Evolutionary conservation across 108 stramenopile genomes (phyloP).

Genomic region (Seminavis robusta): DNA sequence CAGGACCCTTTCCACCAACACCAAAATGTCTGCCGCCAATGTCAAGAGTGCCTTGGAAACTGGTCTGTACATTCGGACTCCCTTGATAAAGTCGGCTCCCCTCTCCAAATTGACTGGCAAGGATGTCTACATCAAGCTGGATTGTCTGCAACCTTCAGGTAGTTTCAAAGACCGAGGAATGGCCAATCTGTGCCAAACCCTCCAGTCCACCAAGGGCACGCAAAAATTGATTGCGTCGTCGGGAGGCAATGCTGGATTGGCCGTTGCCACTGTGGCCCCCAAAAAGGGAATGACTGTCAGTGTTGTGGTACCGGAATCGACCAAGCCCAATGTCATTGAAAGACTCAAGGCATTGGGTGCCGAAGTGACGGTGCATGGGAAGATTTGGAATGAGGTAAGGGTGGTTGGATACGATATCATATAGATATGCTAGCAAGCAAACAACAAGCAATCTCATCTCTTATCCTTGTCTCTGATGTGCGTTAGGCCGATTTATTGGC

Average conservation of each 20-base stretch:
- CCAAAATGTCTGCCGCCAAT: too few species aligned
- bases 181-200: slow-evolving; percentile 63
- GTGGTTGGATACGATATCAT: too few species aligned
- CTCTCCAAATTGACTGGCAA: slow-evolving; percentile 40
- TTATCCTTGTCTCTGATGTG: too few species aligned
- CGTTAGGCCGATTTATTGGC: slow-evolving; percentile 78
- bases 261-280: slow-evolving; percentile 70
- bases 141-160: slow-evolving; percentile 64
- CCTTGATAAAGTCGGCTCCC: slow-evolving; percentile 54
- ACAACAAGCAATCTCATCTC: too few species aligned
- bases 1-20: too few species aligned
- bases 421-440: too few species aligned
- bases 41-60: too few species aligned
- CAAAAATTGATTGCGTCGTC: slow-evolving; percentile 51
- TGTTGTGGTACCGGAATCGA: slow-evolving; percentile 85
- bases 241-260: slow-evolving; percentile 81
- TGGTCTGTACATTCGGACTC: too few species aligned
- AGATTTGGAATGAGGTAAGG: slow-evolving; percentile 92
- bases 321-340: slow-evolving; percentile 74
- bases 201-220: slow-evolving; percentile 26
- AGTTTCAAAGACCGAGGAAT: slow-evolving; percentile 83
- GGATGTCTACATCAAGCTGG: slow-evolving; percentile 75
- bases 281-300: slow-evolving; percentile 52
- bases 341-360: slow-evolving; percentile 81
- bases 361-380: slow-evolving; percentile 73